Evolutionary conservation across 1,284 basidiomycete species (phyloP).

Genomic region (Ustilago vetiveriae): DNA sequence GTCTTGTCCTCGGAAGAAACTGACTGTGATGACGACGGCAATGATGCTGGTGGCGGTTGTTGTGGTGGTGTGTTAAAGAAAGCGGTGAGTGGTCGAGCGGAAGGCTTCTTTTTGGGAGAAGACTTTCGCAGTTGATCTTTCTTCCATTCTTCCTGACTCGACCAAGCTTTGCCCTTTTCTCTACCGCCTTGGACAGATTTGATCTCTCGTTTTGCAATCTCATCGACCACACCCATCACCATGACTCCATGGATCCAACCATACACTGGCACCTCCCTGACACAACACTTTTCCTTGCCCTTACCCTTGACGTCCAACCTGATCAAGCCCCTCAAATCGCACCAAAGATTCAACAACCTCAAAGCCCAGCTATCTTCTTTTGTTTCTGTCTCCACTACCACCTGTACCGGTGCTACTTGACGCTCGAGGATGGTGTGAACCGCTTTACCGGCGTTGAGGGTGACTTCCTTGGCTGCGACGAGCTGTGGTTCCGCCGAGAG

Average conservation of each 20-base stretch:
- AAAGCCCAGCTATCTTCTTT: slow-evolving; percentile 79
- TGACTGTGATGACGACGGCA: not conserved
- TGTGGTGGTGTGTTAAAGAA: slow-evolving; percentile 24
- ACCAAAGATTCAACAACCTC: slow-evolving; percentile 70
- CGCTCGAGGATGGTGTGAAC: slow-evolving; percentile 84
- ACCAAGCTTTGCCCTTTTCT: slow-evolving; percentile 24
- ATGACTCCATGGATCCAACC: slow-evolving; percentile 54
- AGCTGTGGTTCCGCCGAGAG: slow-evolving; percentile 31
- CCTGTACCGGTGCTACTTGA: slow-evolving; percentile 74
- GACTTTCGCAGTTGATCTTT: slow-evolving; percentile 23
- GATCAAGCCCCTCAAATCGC: slow-evolving; percentile 18
- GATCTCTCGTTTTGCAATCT: slow-evolving; percentile 37
- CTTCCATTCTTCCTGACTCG: slow-evolving; percentile 56
- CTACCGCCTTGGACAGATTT: not conserved
- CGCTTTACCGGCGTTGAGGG: slow-evolving; percentile 56
- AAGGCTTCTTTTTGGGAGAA: slow-evolving; percentile 16
- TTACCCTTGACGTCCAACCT: slow-evolving; percentile 3
- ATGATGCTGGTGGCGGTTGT: not conserved
- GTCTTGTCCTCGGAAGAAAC: not conserved
- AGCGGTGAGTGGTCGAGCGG: slow-evolving; percentile 3
- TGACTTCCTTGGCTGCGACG: slow-evolving; percentile 41
- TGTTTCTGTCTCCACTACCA: slow-evolving; percentile 70
- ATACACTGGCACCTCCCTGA: slow-evolving; percentile 59
- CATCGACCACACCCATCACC: slow-evolving; percentile 62
- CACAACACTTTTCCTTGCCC: slow-evolving; percentile 18